Conservation (phyloP, 192 early-diverging fungal genomes). For the Geranomyces michiganensis region DNA sequence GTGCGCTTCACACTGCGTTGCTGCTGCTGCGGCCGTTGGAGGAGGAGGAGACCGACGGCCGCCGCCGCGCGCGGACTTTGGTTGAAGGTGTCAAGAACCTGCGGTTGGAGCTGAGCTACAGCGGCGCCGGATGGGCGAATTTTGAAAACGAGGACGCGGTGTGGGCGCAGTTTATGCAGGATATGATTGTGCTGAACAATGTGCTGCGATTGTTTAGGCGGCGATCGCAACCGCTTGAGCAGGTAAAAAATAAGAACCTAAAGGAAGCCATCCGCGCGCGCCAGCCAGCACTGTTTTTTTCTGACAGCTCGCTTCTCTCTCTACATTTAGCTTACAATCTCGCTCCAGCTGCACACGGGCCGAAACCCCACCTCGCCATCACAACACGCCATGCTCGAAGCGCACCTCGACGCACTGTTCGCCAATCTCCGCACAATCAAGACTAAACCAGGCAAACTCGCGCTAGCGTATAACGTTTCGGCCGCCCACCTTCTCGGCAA, state of each 20-base stretch:
- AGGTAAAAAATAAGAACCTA: background rate
- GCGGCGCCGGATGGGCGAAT: slow-evolving; percentile 11
- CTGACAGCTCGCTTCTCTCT: background rate
- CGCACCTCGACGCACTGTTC: slow-evolving; percentile 4
- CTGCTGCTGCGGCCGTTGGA: too few species aligned
- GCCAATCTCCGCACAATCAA: background rate
- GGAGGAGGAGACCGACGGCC: background rate
- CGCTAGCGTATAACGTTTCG: background rate
- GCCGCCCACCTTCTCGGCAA: slow-evolving; percentile 6
- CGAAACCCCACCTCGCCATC: too few species aligned
- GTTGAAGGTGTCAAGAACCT: background rate
- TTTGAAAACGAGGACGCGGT: background rate
- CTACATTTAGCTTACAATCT: slow-evolving; percentile 2
- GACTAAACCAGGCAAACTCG: background rate
- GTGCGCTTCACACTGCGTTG: background rate
- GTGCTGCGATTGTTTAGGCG: background rate
- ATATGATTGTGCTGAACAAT: background rate
- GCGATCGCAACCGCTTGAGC: background rate
- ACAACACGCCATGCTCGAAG: background rate
- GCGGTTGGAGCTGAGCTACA: background rate
- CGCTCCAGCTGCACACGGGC: slow-evolving; percentile 2
- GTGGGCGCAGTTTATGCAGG: background rate
- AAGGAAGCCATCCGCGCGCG: too few species aligned
- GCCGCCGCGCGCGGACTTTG: background rate
- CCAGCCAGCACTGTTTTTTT: background rate